These are phyloP conservation scores for Diaporthe australafricana DNA, from an alignment of 2,329 filamentous ascomycete genomes.

Conservation along the genomic window DNA sequence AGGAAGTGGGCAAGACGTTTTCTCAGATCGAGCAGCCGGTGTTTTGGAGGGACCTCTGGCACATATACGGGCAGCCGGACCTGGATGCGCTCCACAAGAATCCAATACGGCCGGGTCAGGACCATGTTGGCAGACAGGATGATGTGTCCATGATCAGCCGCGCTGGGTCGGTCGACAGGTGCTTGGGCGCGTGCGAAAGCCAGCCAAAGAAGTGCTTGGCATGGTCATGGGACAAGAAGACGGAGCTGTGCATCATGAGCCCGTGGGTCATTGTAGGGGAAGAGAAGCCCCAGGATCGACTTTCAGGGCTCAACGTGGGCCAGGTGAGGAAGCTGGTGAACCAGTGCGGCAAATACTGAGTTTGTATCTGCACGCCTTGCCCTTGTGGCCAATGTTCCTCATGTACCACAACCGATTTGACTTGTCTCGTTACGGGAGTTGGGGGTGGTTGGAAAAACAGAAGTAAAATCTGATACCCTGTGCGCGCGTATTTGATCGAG, in stretches of 20 bases:
- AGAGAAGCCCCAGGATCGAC: slow-evolving; percentile 46
- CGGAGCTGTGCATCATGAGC: slow-evolving; percentile 55
- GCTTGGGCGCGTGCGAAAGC: slow-evolving; percentile 55
- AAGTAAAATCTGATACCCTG: slow-evolving; percentile 26
- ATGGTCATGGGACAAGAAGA: slow-evolving; percentile 60
- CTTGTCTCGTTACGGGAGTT: not conserved
- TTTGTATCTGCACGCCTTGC: not conserved
- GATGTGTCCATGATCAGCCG: slow-evolving; percentile 53
- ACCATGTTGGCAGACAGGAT: slow-evolving; percentile 64
- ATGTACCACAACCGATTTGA: not conserved
- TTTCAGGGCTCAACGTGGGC: slow-evolving; percentile 53
- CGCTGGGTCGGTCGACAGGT: slow-evolving; percentile 53
- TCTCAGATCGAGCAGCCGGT: slow-evolving; percentile 52
- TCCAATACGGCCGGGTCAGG: slow-evolving; percentile 53
- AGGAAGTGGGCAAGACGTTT: slow-evolving; percentile 55
- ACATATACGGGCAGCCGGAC: slow-evolving; percentile 57
- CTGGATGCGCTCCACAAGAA: slow-evolving; percentile 51
- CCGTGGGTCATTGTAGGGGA: slow-evolving; percentile 63
- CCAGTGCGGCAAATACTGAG: slow-evolving; percentile 34
- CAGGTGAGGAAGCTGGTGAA: slow-evolving; percentile 37
- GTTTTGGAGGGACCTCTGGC: slow-evolving; percentile 63
- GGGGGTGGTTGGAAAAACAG: not conserved
- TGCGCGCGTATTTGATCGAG: not conserved
- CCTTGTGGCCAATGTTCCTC: not conserved
- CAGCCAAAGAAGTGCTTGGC: slow-evolving; percentile 58